These are phyloP conservation scores for Craspedostauros australis DNA, from an alignment of 108 stramenopile species.

Conservation along the genomic window DNA sequence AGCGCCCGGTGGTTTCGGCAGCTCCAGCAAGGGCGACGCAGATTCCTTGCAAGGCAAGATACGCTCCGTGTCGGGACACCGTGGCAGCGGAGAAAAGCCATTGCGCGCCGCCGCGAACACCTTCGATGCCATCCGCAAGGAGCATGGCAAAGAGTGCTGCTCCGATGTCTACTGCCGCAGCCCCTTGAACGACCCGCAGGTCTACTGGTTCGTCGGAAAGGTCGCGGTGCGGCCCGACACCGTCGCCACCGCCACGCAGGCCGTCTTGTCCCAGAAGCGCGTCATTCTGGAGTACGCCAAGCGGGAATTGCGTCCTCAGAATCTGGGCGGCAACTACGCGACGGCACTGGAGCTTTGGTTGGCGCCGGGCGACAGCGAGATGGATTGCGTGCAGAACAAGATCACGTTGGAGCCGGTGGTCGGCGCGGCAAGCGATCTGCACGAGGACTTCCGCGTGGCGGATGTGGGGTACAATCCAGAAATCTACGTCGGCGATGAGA, in stretches of 20 bases:
- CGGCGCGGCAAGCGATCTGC: slow-evolving; percentile 45
- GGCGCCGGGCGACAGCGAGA: slow-evolving; percentile 79
- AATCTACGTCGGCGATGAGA: slow-evolving; percentile 82
- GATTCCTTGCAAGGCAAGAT: slow-evolving; percentile 24
- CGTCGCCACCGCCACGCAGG: slow-evolving; percentile 20
- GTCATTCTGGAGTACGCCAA: slow-evolving; percentile 79
- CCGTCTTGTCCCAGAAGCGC: slow-evolving; percentile 67
- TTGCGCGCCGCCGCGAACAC: slow-evolving; percentile 62
- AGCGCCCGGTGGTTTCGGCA: no score
- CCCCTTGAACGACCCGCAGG: slow-evolving; percentile 47
- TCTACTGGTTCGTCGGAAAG: slow-evolving; percentile 82
- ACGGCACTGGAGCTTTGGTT: slow-evolving; percentile 59
- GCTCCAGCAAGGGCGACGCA: no score
- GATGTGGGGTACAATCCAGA: slow-evolving; percentile 79
- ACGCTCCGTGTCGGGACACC: slow-evolving; percentile 47
- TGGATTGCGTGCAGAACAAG: slow-evolving; percentile 79
- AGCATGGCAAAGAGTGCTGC: slow-evolving; percentile 32
- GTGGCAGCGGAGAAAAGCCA: slow-evolving; percentile 62
- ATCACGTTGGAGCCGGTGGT: slow-evolving; percentile 40
- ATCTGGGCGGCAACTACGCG: slow-evolving; percentile 65
- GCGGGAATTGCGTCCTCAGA: slow-evolving; percentile 64
- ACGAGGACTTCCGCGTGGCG: slow-evolving; percentile 41
- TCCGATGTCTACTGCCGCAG: slow-evolving; percentile 67
- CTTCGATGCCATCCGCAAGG: slow-evolving; percentile 64
- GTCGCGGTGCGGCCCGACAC: slow-evolving; percentile 28